phyloP scores from a whole-genome alignment of 257 asterid species.

The Ajuga chamaepitys region DNA sequence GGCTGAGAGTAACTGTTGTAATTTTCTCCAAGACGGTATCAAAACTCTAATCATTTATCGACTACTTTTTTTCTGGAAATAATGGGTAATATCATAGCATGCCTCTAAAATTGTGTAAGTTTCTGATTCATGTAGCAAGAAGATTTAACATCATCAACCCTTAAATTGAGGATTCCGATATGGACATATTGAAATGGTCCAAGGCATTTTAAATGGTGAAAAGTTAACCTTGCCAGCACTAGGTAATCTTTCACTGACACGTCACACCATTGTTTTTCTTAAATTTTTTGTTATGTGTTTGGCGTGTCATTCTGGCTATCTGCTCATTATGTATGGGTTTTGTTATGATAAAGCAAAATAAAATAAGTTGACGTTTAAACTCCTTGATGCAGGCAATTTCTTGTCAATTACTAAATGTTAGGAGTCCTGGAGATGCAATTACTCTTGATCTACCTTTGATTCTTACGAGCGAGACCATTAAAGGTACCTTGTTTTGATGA shows the following conservation, averaged over 20 bases:
- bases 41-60: not conserved
- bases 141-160: constrained; percentile 34
- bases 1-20: constrained; percentile 42
- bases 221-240: constrained; percentile 42
- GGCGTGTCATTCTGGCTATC: too few species aligned
- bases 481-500: constrained; percentile 36
- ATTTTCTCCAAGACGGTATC: constrained; percentile 40
- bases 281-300: not conserved
- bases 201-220: constrained; percentile 45
- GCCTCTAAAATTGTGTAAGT: not conserved
- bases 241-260: constrained; percentile 31
- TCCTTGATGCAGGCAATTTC: constrained; percentile 55
- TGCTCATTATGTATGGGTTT: not conserved
- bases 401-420: constrained; percentile 38
- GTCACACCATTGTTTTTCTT: not conserved
- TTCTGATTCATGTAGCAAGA: constrained; percentile 29
- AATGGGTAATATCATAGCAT: not conserved
- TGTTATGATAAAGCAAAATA: not conserved
- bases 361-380: not conserved
- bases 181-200: constrained; percentile 54
- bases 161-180: constrained; percentile 60
- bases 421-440: constrained; percentile 58
- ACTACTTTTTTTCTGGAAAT: not conserved
- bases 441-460: constrained; percentile 49
- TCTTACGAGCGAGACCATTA: constrained; percentile 60